Conservation (phyloP, 108 stramenopile species). For the Nitzschia sp. region DNA sequence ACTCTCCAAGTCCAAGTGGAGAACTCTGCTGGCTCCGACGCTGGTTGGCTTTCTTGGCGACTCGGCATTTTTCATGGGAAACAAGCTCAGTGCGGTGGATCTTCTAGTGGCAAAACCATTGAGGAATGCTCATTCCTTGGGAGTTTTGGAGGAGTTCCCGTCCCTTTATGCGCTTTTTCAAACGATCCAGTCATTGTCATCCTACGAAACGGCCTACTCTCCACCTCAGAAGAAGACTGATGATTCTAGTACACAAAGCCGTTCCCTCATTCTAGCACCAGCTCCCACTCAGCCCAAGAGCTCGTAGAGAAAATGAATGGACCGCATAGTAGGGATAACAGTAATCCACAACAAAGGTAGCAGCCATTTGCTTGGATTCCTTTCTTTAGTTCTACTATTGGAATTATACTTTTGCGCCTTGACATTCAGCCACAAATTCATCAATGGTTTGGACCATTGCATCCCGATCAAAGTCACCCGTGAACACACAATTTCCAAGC, state of each 20-base stretch:
- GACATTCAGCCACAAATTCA: slow-evolving; percentile 81
- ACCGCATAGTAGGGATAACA: too few species aligned
- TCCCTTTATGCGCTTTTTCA: background rate
- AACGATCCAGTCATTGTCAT: background rate
- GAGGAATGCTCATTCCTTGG: slow-evolving; percentile 15
- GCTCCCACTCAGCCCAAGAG: too few species aligned
- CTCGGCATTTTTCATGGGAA: background rate
- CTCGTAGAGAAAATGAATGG: too few species aligned
- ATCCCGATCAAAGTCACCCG: slow-evolving; percentile 83
- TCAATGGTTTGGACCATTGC: slow-evolving; percentile 87
- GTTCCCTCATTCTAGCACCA: slow-evolving; percentile 4
- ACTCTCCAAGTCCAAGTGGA: background rate
- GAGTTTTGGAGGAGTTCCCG: slow-evolving; percentile 17
- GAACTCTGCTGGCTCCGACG: slow-evolving; percentile 19
- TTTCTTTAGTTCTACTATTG: too few species aligned
- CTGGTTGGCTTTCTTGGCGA: background rate
- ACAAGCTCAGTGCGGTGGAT: slow-evolving; percentile 11
- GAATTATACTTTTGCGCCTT: slow-evolving; percentile 23
- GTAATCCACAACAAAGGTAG: too few species aligned
- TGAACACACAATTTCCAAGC: slow-evolving; percentile 84
- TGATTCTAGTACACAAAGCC: background rate
- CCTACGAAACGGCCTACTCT: slow-evolving; percentile 12
- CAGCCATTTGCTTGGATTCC: too few species aligned
- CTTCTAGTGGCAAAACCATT: slow-evolving; percentile 27
- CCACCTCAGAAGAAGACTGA: background rate